phyloP scores from a whole-genome alignment of 148 eudicot genomes.

The Rhododendron mucronatum region DNA sequence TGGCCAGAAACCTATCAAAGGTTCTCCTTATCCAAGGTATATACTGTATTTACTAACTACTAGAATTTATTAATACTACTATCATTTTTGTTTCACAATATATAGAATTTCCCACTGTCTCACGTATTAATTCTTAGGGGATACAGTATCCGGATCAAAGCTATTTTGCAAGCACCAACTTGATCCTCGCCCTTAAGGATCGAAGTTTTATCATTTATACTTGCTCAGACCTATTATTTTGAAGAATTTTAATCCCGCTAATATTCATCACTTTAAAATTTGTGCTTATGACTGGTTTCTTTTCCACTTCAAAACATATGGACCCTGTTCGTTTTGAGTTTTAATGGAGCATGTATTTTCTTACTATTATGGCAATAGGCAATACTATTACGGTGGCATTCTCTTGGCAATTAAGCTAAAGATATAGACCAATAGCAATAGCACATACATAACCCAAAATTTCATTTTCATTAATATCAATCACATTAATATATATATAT shows the following conservation, averaged over 20 bases:
- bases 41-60: no score
- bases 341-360: neutral
- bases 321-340: no score
- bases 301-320: neutral
- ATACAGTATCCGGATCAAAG: neutral
- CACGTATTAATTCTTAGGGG: neutral
- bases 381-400: neutral
- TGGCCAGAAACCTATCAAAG: slow-evolving; percentile 93
- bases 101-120: neutral
- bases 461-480: neutral
- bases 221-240: neutral
- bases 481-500: neutral
- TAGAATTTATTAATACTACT: neutral
- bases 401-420: neutral
- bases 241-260: neutral
- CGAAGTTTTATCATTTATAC: neutral
- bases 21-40: slow-evolving; percentile 95
- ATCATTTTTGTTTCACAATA: neutral
- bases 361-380: neutral
- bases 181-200: neutral
- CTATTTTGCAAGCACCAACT: neutral
- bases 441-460: neutral
- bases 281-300: neutral
- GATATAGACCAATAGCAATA: neutral
- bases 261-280: neutral